Evolutionary conservation across 371 early-diverging fungal species (phyloP).

Genomic region (Mucor piriformis): DNA sequence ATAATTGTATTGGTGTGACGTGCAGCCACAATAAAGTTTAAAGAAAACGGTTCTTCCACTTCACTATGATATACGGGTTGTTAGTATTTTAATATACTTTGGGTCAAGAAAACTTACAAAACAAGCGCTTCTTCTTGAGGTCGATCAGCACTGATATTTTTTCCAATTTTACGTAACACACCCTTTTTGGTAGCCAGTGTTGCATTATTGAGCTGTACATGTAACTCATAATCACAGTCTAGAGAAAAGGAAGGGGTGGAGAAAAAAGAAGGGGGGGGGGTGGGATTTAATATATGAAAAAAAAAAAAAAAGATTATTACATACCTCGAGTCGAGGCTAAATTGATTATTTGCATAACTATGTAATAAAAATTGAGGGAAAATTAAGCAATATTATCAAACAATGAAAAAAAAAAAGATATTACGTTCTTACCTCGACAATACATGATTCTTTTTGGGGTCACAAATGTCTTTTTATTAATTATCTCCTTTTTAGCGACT

Average conservation of each 20-base stretch:
- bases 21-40: constrained; percentile 26
- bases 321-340: constrained; percentile 25
- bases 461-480: constrained; percentile 5
- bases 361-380: not conserved
- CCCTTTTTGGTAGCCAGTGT: constrained; percentile 15
- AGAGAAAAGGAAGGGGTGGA: not conserved
- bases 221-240: constrained; percentile 29
- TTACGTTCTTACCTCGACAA: constrained; percentile 18
- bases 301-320: not conserved
- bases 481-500: not conserved
- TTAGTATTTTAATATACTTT: not conserved
- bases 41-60: constrained; percentile 25
- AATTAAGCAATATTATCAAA: not conserved
- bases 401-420: no score
- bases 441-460: constrained; percentile 27
- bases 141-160: constrained; percentile 14
- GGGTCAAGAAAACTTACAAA: constrained; percentile 12
- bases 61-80: constrained; percentile 18
- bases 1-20: constrained; percentile 21
- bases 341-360: constrained; percentile 31
- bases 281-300: no score
- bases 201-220: constrained; percentile 15
- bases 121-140: constrained; percentile 20
- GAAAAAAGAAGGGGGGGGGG: not conserved
- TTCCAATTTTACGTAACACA: constrained; percentile 13